These are phyloP conservation scores for Mangifera indica DNA, from an alignment of 345 rosid genomes.

Conservation along the genomic window DNA sequence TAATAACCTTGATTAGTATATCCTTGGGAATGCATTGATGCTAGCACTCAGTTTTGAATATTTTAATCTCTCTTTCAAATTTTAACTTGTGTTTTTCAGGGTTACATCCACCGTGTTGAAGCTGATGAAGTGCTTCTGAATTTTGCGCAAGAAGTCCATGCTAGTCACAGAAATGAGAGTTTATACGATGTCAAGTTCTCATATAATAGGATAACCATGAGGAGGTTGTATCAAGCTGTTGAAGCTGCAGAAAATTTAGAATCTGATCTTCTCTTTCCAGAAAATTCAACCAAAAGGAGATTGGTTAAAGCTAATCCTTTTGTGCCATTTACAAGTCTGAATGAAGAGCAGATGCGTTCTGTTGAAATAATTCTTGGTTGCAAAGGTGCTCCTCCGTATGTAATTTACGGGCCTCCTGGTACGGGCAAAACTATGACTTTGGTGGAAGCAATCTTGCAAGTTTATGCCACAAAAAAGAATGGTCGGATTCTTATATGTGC, in stretches of 20 bases:
- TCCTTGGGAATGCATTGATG: neutral
- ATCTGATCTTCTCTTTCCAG: slow-evolving; percentile 47
- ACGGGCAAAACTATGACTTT: slow-evolving; percentile 63
- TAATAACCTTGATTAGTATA: neutral
- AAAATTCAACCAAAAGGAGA: slow-evolving; percentile 23
- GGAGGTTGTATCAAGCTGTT: slow-evolving; percentile 55
- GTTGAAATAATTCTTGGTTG: slow-evolving; percentile 52
- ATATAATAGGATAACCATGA: slow-evolving; percentile 44
- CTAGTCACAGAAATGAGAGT: slow-evolving; percentile 26
- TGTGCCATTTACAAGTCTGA: slow-evolving; percentile 39
- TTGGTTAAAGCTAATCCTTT: slow-evolving; percentile 19
- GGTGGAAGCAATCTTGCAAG: slow-evolving; percentile 56
- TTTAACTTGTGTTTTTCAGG: slow-evolving; percentile 34
- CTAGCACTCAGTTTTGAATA: slow-evolving; percentile 3
- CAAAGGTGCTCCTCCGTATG: slow-evolving; percentile 59
- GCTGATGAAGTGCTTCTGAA: slow-evolving; percentile 57
- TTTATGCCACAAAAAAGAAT: slow-evolving; percentile 29
- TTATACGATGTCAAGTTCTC: slow-evolving; percentile 39
- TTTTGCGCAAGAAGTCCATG: slow-evolving; percentile 38
- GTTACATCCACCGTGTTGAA: slow-evolving; percentile 44
- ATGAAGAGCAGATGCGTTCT: slow-evolving; percentile 51
- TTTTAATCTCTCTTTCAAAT: neutral
- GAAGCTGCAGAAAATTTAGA: slow-evolving; percentile 43
- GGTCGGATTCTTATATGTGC: slow-evolving; percentile 55
- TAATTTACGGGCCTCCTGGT: slow-evolving; percentile 69